A percentile compares a stretch with the other conserved stretches of the same genome.
These are phyloP conservation scores for Anaeramoeba ignava DNA, from an alignment of 78 protist genomes.

Conservation along the genomic window DNA sequence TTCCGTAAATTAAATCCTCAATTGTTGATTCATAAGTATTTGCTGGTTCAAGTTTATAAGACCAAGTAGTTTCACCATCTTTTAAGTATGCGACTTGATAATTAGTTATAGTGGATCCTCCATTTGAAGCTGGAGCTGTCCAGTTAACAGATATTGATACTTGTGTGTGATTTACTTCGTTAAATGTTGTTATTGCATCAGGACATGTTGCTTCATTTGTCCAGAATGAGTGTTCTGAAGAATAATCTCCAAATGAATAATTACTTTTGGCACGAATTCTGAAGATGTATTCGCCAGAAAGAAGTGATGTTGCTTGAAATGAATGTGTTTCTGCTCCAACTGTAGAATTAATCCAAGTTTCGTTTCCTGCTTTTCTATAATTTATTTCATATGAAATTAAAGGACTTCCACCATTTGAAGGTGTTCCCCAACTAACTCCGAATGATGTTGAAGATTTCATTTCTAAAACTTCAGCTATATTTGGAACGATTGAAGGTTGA, in stretches of 20 bases:
- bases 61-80: neutral
- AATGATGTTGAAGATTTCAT: neutral
- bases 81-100: neutral
- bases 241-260: neutral
- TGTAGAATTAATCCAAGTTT: neutral
- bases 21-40: neutral
- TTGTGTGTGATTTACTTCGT: neutral
- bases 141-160: neutral
- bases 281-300: neutral
- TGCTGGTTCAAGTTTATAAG: neutral
- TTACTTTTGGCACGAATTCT: neutral
- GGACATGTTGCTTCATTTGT: neutral
- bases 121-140: neutral
- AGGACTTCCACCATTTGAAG: neutral
- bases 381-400: neutral
- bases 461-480: neutral
- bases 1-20: neutral
- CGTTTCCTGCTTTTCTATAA: neutral
- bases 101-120: neutral
- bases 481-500: neutral
- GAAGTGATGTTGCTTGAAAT: neutral
- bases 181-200: neutral
- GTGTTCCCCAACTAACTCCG: neutral
- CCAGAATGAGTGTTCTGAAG: neutral
- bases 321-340: neutral